phyloP scores from a whole-genome alignment of 352 stramenopile genomes.

The Phytophthora constricta region DNA sequence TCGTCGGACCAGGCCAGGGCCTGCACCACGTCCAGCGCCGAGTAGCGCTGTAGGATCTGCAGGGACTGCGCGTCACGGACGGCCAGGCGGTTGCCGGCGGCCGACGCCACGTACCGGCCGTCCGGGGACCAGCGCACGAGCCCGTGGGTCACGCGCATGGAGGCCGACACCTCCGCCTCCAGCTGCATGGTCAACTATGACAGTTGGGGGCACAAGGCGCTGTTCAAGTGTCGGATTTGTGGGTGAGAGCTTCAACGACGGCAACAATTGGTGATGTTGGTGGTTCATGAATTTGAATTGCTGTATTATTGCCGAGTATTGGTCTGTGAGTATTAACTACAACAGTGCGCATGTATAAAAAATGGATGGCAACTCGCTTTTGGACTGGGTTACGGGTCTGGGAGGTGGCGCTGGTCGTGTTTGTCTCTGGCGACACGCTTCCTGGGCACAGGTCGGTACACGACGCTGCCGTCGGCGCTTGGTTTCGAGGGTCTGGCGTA shows the following conservation, averaged over 20 bases:
- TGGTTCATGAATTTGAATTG: too few species aligned
- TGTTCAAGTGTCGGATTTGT: too few species aligned
- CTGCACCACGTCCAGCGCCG: conserved; percentile 60
- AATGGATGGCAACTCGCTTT: too few species aligned
- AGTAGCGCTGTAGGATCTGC: conserved; percentile 76
- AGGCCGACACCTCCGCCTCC: conserved; percentile 54
- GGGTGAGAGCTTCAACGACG: too few species aligned
- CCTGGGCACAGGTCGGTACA: conserved; percentile 33
- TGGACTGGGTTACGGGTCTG: too few species aligned
- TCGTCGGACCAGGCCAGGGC: conserved; percentile 66
- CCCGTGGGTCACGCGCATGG: conserved; percentile 54
- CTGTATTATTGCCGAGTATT: too few species aligned
- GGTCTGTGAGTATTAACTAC: too few species aligned
- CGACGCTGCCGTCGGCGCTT: conserved; percentile 16
- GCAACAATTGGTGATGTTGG: too few species aligned
- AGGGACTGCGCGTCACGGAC: conserved; percentile 60
- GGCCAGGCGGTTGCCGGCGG: conserved; percentile 55
- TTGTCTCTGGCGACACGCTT: conserved; percentile 12
- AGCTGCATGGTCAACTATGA: background rate
- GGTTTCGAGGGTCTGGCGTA: conserved; percentile 45
- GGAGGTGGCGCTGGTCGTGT: conserved; percentile 23
- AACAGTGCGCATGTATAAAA: background rate
- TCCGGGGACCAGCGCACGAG: conserved; percentile 79
- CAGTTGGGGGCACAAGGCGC: too few species aligned
- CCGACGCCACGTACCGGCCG: conserved; percentile 58